Evolutionary conservation across 495 filamentous ascomycete species (phyloP), one percentile per base, ranked within the genome.

Genomic region (Xylaria venustula): DNA sequence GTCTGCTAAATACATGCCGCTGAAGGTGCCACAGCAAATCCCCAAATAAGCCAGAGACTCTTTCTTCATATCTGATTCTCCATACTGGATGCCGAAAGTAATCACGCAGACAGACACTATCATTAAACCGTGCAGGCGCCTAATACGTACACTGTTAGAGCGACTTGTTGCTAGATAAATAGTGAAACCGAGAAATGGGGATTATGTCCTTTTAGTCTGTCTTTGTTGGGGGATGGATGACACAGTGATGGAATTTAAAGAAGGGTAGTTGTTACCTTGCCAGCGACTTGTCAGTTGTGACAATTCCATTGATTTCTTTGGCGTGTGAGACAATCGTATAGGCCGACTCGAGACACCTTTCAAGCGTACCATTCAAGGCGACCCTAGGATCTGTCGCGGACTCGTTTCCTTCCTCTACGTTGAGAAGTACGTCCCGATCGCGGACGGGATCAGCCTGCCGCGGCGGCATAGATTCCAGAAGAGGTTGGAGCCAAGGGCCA

Each of bases 281-380:
- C 11, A 51, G 28, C 17, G 48, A 32, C 28, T 36, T 51, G 28
- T 51, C 48, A 7, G 20, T 1, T n/a, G 48, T n/a, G 19, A 51
- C 7, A 9, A 51, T 51, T 12, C 34, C 48, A 17, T 51, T 34
- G 11, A 51, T 51, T 12, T 51, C 48, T 7, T 51, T 34, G 11
- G 48, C 48, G 28, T 51, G 48, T 4, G 48, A 36, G 17, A 51
- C 48, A 51, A 51, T 51, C 7, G 48, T 51, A 11, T 51, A 51
- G 34, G 48, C 48, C 17, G 48, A 51, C 15, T 51, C 28, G 17
- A 51, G 48, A 36, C 48, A 51, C 8, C 9, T 51, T 20, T 51
- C 28, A 12, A 51, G 17, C 5, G 48, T 51, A 28, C 34, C 15
- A 12, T 6, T 17, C 28, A 51, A n/a, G 17, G 28, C 48, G 17